A percentile compares a stretch with the other conserved stretches of the same genome.
These are phyloP conservation scores for Blastocystis sp. DNA, from an alignment of 352 stramenopile species.

Conservation along the genomic window DNA sequence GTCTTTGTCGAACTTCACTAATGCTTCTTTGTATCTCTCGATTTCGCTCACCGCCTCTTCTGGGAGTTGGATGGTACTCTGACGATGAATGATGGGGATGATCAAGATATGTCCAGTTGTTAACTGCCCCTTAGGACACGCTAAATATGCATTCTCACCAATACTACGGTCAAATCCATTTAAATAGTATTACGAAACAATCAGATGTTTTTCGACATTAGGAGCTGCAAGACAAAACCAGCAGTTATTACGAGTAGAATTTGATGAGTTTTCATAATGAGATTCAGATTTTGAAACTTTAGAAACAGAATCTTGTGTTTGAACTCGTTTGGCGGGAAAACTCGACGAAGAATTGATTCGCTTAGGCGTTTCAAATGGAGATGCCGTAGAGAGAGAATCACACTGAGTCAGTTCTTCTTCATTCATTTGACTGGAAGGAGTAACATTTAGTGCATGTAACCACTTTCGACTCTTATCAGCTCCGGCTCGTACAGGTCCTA, in stretches of 20 bases:
- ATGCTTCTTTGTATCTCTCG: conserved; percentile 18
- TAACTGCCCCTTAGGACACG: conserved; percentile 53
- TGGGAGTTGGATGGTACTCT: conserved; percentile 17
- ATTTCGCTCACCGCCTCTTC: conserved; percentile 39
- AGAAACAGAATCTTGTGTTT: not conserved
- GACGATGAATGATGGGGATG: conserved; percentile 55
- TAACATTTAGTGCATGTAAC: conserved; percentile 50
- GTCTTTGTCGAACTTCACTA: conserved; percentile 13
- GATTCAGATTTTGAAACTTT: too few species aligned
- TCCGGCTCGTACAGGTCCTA: conserved; percentile 37
- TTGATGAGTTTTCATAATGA: not conserved
- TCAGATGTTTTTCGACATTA: conserved; percentile 62
- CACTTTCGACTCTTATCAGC: conserved; percentile 60
- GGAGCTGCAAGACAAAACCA: conserved; percentile 62
- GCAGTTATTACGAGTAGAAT: not conserved
- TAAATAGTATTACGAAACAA: not conserved
- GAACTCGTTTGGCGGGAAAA: not conserved
- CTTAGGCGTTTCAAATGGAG: not conserved
- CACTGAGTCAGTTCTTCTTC: not conserved
- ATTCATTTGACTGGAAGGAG: not conserved
- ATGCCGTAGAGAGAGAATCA: not conserved
- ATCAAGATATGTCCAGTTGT: conserved; percentile 44
- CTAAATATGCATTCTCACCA: conserved; percentile 44
- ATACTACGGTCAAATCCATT: not conserved
- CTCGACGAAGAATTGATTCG: not conserved